These are phyloP conservation scores for Xylaria grammica DNA, from an alignment of 495 filamentous ascomycete genomes.

Conservation along the genomic window DNA sequence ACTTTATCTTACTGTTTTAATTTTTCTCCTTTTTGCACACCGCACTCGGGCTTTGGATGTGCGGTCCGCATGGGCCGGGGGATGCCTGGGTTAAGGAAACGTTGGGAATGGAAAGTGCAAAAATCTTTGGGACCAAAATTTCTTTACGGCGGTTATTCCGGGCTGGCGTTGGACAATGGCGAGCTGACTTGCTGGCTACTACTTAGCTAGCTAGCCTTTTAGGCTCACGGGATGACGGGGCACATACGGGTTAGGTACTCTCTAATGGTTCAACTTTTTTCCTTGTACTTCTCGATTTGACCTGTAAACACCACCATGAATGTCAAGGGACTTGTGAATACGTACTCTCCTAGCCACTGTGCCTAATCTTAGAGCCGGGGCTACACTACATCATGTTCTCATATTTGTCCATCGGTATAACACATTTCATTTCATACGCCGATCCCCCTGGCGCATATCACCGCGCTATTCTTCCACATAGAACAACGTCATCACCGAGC, in stretches of 20 bases:
- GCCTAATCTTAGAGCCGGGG: no score
- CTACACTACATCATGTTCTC: no score
- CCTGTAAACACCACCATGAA: not conserved
- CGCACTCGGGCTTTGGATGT: not conserved
- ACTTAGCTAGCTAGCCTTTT: not conserved
- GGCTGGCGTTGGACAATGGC: slow-evolving; percentile 12
- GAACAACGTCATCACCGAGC: slow-evolving; percentile 78
- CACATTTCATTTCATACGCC: not conserved
- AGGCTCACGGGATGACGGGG: not conserved
- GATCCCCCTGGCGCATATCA: not conserved
- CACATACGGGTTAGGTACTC: not conserved
- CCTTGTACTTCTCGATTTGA: not conserved
- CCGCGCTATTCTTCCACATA: slow-evolving; percentile 64
- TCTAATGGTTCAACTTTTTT: slow-evolving; percentile 1
- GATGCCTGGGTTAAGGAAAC: not conserved
- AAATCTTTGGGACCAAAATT: not conserved
- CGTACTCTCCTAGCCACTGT: not conserved
- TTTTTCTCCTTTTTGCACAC: not conserved
- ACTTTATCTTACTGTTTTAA: not conserved
- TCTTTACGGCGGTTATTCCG: not conserved
- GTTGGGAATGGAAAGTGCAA: slow-evolving; percentile 11
- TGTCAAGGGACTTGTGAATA: not conserved
- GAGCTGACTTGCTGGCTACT: not conserved
- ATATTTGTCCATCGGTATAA: not conserved
- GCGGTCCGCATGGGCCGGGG: not conserved